A percentile compares a stretch with the other conserved stretches of the same genome.
Conservation (phyloP, 305 asterid genomes). For the Rubia tinctorum region DNA sequence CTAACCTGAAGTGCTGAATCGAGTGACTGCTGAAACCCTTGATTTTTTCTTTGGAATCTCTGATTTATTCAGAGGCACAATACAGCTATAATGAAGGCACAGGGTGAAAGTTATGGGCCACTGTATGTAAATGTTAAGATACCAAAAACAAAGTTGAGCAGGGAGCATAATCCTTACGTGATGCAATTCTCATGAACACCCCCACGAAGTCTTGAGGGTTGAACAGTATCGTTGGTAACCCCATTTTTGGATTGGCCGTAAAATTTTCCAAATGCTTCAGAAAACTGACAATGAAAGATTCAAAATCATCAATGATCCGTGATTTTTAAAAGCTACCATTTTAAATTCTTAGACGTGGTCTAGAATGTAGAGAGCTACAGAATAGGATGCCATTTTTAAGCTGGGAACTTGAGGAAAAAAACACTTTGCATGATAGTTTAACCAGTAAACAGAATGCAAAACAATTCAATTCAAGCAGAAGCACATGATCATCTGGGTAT, state of each 20-base stretch:
- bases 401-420: neutral
- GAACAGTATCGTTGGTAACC: conserved; percentile 45
- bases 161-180: conserved; percentile 44
- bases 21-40: conserved; percentile 43
- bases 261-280: conserved; percentile 87
- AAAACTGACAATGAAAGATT: conserved; percentile 41
- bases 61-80: conserved; percentile 60
- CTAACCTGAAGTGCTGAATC: conserved; percentile 95
- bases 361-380: neutral
- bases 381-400: neutral
- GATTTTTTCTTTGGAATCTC: conserved; percentile 45
- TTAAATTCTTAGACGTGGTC: neutral
- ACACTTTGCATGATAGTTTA: neutral
- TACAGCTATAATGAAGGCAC: conserved; percentile 44
- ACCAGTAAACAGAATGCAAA: neutral
- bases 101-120: conserved; percentile 14
- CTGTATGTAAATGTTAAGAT: neutral
- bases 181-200: conserved; percentile 81
- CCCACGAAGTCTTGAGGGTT: conserved; percentile 54
- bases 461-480: neutral
- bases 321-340: neutral
- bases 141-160: neutral
- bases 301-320: neutral
- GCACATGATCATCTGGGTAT: neutral
- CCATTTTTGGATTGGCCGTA: conserved; percentile 77